These are phyloP conservation scores for Globisporangium carolinianum DNA, from an alignment of 352 stramenopile species.

Conservation along the genomic window DNA sequence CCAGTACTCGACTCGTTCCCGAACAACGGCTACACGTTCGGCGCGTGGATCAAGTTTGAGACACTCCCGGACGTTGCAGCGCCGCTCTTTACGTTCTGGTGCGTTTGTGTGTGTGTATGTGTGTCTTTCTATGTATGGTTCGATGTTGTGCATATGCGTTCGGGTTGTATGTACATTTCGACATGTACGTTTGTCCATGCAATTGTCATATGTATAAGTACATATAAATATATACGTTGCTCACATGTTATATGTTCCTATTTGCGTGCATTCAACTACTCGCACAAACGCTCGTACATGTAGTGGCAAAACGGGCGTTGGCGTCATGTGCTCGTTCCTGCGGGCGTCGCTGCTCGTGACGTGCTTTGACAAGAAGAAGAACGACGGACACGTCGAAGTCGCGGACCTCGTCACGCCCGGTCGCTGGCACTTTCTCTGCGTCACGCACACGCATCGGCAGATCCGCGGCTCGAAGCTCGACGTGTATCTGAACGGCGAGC, in stretches of 20 bases:
- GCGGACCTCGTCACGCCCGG: conserved; percentile 58
- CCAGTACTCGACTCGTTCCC: conserved; percentile 68
- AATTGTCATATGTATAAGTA: background rate
- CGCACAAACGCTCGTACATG: no score
- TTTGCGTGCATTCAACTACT: no score
- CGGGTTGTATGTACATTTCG: no score
- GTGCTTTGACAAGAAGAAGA: conserved; percentile 83
- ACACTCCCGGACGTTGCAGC: conserved; percentile 56
- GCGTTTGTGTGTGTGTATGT: conserved; percentile 4
- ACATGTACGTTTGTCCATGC: background rate
- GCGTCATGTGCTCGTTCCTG: conserved; percentile 74
- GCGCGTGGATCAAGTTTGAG: conserved; percentile 83
- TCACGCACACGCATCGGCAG: conserved; percentile 80
- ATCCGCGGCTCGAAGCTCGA: conserved; percentile 80
- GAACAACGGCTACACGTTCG: conserved; percentile 80
- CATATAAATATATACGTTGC: no score
- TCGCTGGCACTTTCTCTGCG: conserved; percentile 75
- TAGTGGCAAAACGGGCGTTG: conserved; percentile 64
- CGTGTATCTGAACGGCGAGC: conserved; percentile 69
- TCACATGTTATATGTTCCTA: no score
- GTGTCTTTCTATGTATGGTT: background rate
- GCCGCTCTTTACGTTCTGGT: conserved; percentile 78
- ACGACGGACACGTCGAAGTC: conserved; percentile 75
- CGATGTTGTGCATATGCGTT: no score
- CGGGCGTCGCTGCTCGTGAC: conserved; percentile 71